A percentile compares a stretch with the other conserved stretches of the same genome.
Evolutionary conservation across 2,329 filamentous ascomycete species (phyloP).

Genomic region (Cladophialophora exuberans): DNA sequence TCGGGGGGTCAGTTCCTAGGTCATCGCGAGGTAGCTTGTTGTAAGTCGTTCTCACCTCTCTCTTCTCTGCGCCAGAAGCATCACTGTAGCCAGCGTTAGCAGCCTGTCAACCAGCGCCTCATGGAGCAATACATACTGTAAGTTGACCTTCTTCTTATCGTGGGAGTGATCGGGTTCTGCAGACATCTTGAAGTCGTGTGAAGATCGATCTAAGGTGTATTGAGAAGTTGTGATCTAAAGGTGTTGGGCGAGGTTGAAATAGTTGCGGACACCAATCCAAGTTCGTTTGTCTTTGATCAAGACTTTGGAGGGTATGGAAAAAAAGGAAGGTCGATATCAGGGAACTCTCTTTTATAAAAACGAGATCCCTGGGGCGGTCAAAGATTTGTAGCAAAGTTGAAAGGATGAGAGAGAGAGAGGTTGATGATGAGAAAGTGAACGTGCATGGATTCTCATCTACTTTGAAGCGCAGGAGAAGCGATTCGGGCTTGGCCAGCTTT

Average conservation of each 20-base stretch:
- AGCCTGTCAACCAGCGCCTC: conserved; percentile 25
- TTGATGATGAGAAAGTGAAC: conserved; percentile 19
- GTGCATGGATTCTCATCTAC: too few relatives aligned
- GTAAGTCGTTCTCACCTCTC: conserved; percentile 65
- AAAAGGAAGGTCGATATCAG: conserved; percentile 2
- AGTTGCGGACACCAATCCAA: conserved; percentile 11
- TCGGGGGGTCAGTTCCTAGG: conserved; percentile 30
- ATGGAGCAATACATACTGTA: conserved; percentile 65
- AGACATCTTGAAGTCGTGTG: conserved; percentile 64
- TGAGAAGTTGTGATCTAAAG: background rate
- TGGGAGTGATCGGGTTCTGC: conserved; percentile 64
- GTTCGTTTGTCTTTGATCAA: background rate
- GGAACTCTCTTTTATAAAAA: conserved; percentile 13
- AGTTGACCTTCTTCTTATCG: conserved; percentile 80
- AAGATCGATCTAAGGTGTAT: conserved; percentile 7
- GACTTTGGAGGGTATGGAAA: background rate
- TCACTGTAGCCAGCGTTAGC: conserved; percentile 61
- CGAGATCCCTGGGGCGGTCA: conserved; percentile 19
- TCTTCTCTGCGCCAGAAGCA: conserved; percentile 83
- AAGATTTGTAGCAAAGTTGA: conserved; percentile 13
- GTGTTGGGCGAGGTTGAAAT: conserved; percentile 2
- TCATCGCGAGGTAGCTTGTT: conserved; percentile 32
- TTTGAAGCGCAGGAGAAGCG: conserved; percentile 9
- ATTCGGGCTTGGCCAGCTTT: conserved; percentile 23
- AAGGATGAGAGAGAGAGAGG: conserved; percentile 2